Conservation (phyloP, 2,329 filamentous ascomycete genomes). For the Penicillium sp. region DNA sequence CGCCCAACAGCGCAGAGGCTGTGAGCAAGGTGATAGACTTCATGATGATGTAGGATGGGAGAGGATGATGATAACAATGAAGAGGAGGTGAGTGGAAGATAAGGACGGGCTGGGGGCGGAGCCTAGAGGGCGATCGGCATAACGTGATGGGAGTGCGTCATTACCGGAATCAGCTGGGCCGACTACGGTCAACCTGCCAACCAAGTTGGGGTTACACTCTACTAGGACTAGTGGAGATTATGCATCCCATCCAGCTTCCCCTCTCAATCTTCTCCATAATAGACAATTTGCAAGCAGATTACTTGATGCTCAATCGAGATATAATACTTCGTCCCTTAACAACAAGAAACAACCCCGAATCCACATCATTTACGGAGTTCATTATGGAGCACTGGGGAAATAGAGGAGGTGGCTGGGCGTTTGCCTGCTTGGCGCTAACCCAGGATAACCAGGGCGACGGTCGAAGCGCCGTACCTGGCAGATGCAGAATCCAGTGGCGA, state of each 20-base stretch:
- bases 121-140: constrained; percentile 29
- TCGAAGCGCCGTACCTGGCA: constrained; percentile 33
- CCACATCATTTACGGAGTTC: not conserved
- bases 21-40: constrained; percentile 81
- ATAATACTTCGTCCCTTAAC: not conserved
- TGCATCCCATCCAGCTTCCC: not conserved
- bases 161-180: constrained; percentile 27
- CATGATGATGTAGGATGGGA: constrained; percentile 59
- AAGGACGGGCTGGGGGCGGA: constrained; percentile 33
- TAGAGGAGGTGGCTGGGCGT: constrained; percentile 2
- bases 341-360: not conserved
- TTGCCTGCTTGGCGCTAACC: constrained; percentile 5
- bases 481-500: constrained; percentile 23
- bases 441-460: constrained; percentile 11
- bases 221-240: not conserved
- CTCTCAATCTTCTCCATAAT: not conserved
- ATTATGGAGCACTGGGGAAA: not conserved
- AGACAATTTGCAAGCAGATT: not conserved
- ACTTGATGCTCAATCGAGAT: not conserved
- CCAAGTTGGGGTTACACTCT: constrained; percentile 16
- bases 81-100: constrained; percentile 32
- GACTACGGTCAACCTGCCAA: not conserved
- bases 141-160: constrained; percentile 30
- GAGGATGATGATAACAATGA: constrained; percentile 23
- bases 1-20: constrained; percentile 77